A percentile compares a stretch with the other conserved stretches of the same genome.
phyloP scores from a whole-genome alignment of 192 early-diverging fungal genomes.

The Haplosporangium gracile region DNA sequence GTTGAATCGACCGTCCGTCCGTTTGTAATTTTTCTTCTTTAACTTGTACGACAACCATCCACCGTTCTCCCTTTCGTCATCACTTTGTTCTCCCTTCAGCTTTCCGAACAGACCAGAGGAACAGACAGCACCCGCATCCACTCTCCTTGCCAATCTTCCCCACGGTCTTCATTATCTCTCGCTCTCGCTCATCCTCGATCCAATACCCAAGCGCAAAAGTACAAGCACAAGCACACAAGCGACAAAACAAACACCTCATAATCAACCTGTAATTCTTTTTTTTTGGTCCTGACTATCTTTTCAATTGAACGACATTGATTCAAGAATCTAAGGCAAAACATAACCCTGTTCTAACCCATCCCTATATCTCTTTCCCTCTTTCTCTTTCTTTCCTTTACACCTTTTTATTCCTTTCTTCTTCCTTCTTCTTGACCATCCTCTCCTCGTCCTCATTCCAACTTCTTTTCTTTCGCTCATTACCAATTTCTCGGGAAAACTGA shows the following conservation, averaged over 20 bases:
- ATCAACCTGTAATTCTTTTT: slow-evolving; percentile 10
- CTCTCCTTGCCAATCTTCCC: neutral
- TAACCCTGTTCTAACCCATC: neutral
- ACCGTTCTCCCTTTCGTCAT: neutral
- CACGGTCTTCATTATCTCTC: neutral
- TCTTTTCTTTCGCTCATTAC: neutral
- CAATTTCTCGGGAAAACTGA: neutral
- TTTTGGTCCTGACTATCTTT: neutral
- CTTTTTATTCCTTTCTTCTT: neutral
- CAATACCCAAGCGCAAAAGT: neutral
- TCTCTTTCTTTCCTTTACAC: neutral
- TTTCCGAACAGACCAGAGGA: neutral
- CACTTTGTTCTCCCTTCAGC: neutral
- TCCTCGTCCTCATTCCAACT: slow-evolving; percentile 7
- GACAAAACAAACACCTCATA: neutral
- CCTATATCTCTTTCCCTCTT: neutral
- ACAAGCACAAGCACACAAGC: neutral
- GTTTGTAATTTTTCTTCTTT: neutral
- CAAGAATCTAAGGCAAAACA: neutral
- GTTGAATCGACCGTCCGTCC: neutral
- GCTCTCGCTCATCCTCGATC: neutral
- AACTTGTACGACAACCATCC: slow-evolving; percentile 3
- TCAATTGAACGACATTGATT: neutral
- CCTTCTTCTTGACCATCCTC: neutral
- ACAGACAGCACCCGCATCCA: neutral